These are phyloP conservation scores for Ganoderma multipileum DNA, from an alignment of 1,284 basidiomycete species.

Conservation along the genomic window DNA sequence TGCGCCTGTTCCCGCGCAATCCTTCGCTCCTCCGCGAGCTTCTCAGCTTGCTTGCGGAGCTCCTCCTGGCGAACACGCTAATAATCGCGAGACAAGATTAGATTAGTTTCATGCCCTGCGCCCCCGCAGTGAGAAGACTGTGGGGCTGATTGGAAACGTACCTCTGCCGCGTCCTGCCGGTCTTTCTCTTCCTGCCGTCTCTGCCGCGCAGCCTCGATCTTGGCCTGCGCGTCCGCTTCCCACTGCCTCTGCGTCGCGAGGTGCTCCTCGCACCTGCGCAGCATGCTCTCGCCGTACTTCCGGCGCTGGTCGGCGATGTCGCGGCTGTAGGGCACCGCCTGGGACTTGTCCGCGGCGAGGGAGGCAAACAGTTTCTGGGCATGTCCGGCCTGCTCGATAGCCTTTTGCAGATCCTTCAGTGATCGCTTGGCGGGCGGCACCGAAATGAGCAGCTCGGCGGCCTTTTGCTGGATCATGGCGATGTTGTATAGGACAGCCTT, in stretches of 20 bases:
- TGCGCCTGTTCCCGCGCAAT: conserved; percentile 80
- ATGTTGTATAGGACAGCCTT: conserved; percentile 93
- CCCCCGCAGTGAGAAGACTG: conserved; percentile 3
- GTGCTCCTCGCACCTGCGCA: conserved; percentile 83
- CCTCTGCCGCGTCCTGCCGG: conserved; percentile 64
- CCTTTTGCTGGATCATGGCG: conserved; percentile 96
- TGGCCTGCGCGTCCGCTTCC: conserved; percentile 77
- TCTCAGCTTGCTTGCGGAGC: conserved; percentile 66
- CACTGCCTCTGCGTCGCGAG: conserved; percentile 75
- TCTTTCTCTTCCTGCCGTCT: conserved; percentile 72
- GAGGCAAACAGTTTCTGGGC: conserved; percentile 88
- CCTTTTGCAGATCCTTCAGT: conserved; percentile 78
- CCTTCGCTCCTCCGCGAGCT: conserved; percentile 76
- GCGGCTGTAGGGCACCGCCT: conserved; percentile 80
- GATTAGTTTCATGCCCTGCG: conserved; percentile 8
- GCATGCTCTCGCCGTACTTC: conserved; percentile 86
- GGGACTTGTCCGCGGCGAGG: conserved; percentile 76
- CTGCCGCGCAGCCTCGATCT: conserved; percentile 76
- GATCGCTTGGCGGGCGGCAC: conserved; percentile 79
- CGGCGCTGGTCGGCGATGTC: conserved; percentile 89
- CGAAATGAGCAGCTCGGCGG: conserved; percentile 85
- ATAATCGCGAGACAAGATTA: background rate
- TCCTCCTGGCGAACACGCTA: conserved; percentile 66
- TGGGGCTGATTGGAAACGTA: conserved; percentile 39
- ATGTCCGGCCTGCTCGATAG: conserved; percentile 84